Evolutionary conservation across 225 moss, liverwort and hornwort genomes (phyloP).

Genomic region (Straminergon stramineum): DNA sequence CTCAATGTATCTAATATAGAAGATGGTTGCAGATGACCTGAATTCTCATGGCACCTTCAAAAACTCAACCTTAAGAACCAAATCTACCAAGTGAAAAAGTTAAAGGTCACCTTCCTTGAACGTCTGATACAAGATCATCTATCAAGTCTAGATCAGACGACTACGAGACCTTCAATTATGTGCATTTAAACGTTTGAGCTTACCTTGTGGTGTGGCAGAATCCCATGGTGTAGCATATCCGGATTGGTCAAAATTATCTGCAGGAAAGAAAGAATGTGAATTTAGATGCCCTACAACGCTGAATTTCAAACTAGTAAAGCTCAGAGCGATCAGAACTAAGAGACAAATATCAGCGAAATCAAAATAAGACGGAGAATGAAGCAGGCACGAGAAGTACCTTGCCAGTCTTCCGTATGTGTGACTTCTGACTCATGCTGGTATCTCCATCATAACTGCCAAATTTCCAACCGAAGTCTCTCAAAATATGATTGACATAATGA

Average conservation of each 20-base stretch:
- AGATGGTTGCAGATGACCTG: not conserved
- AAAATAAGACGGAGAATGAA: not conserved
- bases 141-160: not conserved
- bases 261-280: not conserved
- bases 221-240: slow-evolving; percentile 54
- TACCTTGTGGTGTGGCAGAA: slow-evolving; percentile 55
- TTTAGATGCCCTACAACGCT: not conserved
- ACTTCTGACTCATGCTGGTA: slow-evolving; percentile 32
- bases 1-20: not conserved
- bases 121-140: not conserved
- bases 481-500: not conserved
- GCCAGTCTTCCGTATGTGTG: slow-evolving; percentile 47
- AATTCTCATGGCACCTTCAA: not conserved
- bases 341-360: not conserved
- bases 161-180: not conserved
- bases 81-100: not conserved
- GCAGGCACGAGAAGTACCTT: slow-evolving; percentile 22
- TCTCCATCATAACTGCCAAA: slow-evolving; percentile 54
- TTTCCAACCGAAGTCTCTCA: not conserved
- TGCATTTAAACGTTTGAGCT: not conserved
- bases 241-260: slow-evolving; percentile 60
- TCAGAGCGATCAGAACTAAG: not conserved
- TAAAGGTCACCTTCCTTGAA: not conserved
- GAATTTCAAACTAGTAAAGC: not conserved
- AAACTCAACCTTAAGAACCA: not conserved